Evolutionary conservation across 805 yeast species (phyloP).

Genomic region (Clavispora fructus): DNA sequence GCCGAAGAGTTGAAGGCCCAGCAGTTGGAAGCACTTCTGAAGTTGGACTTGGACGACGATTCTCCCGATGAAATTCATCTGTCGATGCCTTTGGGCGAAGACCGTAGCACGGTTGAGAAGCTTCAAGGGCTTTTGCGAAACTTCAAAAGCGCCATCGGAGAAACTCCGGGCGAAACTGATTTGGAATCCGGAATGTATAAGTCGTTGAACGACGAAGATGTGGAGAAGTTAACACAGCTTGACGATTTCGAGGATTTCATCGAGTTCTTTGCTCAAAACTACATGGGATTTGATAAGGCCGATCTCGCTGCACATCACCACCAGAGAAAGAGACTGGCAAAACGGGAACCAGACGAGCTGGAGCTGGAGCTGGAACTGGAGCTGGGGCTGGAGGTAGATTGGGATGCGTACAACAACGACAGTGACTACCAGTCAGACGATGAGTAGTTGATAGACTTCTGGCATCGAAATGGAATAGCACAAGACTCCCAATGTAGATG

Average conservation of each 20-base stretch:
- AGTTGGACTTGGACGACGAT: background rate
- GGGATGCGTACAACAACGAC: constrained; percentile 10
- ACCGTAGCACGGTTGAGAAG: background rate
- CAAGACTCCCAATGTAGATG: too few species aligned
- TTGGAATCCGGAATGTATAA: background rate
- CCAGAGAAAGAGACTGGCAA: background rate
- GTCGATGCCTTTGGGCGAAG: background rate
- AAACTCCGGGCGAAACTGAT: background rate
- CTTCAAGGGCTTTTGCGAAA: background rate
- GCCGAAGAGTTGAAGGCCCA: background rate
- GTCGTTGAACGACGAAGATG: constrained; percentile 3
- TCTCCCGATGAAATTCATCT: background rate
- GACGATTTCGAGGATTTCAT: constrained; percentile 12
- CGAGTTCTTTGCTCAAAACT: constrained; percentile 10
- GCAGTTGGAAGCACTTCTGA: background rate
- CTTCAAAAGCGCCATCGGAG: background rate
- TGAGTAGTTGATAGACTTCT: background rate
- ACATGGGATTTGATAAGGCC: constrained; percentile 4
- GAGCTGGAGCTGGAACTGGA: constrained; percentile 1
- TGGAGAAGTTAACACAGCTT: constrained; percentile 3
- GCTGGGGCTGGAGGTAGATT: constrained; percentile 2
- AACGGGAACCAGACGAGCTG: background rate
- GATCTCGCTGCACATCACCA: constrained; percentile 5
- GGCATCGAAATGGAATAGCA: too few species aligned
- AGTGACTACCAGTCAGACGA: constrained; percentile 8